Percentiles rank a stretch among this genome's conserved stretches.
Conservation (phyloP, 495 filamentous ascomycete genomes). For the Alectoria sarmentosa region DNA sequence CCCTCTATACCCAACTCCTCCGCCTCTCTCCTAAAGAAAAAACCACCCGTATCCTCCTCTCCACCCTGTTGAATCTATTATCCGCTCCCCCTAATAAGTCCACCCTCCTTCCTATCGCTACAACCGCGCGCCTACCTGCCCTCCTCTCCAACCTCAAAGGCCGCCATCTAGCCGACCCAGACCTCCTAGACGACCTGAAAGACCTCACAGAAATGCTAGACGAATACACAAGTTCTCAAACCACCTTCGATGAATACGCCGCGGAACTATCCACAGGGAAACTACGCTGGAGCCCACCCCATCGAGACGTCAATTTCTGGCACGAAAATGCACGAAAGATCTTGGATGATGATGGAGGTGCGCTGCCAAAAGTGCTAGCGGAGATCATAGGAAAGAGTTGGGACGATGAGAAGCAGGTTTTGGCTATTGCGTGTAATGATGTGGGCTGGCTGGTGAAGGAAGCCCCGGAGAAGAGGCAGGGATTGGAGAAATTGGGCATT, state of each 20-base stretch:
- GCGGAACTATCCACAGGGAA: slow-evolving; percentile 84
- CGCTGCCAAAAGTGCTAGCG: slow-evolving; percentile 71
- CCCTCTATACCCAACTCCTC: slow-evolving; percentile 83
- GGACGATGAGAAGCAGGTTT: slow-evolving; percentile 90
- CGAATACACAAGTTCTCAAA: slow-evolving; percentile 92
- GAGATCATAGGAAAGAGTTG: slow-evolving; percentile 80
- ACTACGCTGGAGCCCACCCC: slow-evolving; percentile 91
- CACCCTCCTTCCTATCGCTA: slow-evolving; percentile 72
- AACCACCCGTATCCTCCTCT: slow-evolving; percentile 84
- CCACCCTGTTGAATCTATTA: slow-evolving; percentile 82
- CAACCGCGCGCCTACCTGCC: slow-evolving; percentile 72
- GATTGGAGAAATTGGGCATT: slow-evolving; percentile 83
- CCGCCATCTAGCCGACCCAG: slow-evolving; percentile 81
- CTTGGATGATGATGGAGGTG: slow-evolving; percentile 74
- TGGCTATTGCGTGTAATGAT: slow-evolving; percentile 95
- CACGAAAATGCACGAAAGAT: slow-evolving; percentile 90
- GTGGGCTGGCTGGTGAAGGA: slow-evolving; percentile 83
- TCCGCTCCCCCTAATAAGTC: slow-evolving; percentile 56
- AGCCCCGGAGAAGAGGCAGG: slow-evolving; percentile 72
- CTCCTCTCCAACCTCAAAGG: slow-evolving; percentile 72
- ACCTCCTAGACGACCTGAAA: slow-evolving; percentile 80
- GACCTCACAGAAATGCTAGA: slow-evolving; percentile 71
- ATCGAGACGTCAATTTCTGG: slow-evolving; percentile 88
- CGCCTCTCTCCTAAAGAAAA: slow-evolving; percentile 96
- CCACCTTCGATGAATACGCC: slow-evolving; percentile 93